Evolutionary conservation across 495 filamentous ascomycete genomes (phyloP).

Genomic region (Lepidopterella palustris): DNA sequence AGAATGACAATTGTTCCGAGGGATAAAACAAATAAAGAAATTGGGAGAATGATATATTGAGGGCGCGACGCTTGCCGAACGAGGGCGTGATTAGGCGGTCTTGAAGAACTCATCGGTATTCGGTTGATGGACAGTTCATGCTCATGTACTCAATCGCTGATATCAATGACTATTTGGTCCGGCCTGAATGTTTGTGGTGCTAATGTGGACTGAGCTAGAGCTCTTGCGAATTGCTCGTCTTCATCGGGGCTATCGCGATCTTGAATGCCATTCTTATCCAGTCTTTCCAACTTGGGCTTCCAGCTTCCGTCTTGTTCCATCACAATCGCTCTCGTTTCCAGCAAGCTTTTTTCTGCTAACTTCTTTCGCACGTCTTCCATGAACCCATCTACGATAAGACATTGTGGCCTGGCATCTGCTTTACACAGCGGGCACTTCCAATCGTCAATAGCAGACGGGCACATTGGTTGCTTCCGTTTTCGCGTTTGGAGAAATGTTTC

Average conservation of each 20-base stretch:
- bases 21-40: too few relatives aligned
- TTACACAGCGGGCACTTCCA: slow-evolving; percentile 82
- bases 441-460: slow-evolving; percentile 57
- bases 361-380: slow-evolving; percentile 49
- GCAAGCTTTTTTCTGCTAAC: slow-evolving; percentile 24
- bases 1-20: too few relatives aligned
- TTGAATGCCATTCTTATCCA: not conserved
- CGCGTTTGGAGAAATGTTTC: slow-evolving; percentile 68
- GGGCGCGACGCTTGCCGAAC: too few relatives aligned
- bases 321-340: slow-evolving; percentile 35
- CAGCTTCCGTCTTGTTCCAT: slow-evolving; percentile 37
- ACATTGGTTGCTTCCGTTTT: slow-evolving; percentile 40
- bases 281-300: slow-evolving; percentile 27
- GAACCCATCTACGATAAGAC: slow-evolving; percentile 63
- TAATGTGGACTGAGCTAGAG: not conserved
- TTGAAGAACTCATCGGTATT: too few relatives aligned
- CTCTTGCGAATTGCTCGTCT: not conserved
- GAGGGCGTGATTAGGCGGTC: too few relatives aligned
- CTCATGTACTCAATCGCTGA: slow-evolving; percentile 18
- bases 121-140: too few relatives aligned
- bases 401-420: slow-evolving; percentile 63
- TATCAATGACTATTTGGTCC: slow-evolving; percentile 13
- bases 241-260: slow-evolving; percentile 2
- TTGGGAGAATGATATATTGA: too few relatives aligned
- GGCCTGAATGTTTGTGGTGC: not conserved